Evolutionary conservation across 139 green algal species (phyloP), one percentile per base, ranked within the genome.

Genomic region (Chlamydomonas urium): DNA sequence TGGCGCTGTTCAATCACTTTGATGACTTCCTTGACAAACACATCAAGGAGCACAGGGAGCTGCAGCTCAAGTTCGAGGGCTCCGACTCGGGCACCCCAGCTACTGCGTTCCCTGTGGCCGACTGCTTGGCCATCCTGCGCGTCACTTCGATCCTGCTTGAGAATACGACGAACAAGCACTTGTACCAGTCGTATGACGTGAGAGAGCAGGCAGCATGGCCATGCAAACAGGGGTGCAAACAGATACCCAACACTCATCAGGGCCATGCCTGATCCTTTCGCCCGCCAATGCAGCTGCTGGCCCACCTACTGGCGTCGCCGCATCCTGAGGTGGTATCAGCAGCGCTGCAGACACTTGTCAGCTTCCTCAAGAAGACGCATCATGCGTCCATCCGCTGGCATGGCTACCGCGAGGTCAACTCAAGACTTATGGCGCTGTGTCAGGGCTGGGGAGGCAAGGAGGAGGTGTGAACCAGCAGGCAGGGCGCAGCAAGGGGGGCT

Each of bases 171-270:
- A 98, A 96, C 83, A 97, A 96, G 75, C 85, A 95, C 56, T 71
- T 93, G 45, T 98, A 97, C 75, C 72, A 81, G 6, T 97, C 91
- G 1, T 81, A 85, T n/a, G 93, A 97, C 79, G 92, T 97, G 58
- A 73, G 81, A 29, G 0, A 32, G n/a, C 56, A 26, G n/a, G 19
- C n/a, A 65, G 10, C n/a, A 68, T 38, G 17, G 37, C 60, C 60
- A 38, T 68, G 21, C n/a, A 17, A 35, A 65, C n/a, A n/a, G 14
- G 14, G 14, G 17, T n/a, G 14, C 45, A 53, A n/a, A 53, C 17
- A 14, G 14, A 53, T 53, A 14, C 17, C 45, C 45, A 53, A n/a
- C 45, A n/a, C 45, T 53, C 45, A 14, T 29, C 21, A 62, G 23
- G 53, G 53, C 24, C 23, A 31, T 8, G 14, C 14, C 10, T 24